Percentiles rank a stretch among this genome's conserved stretches.
phyloP scores from a whole-genome alignment of 2,329 filamentous ascomycete species.

The Thielaviopsis populi region DNA sequence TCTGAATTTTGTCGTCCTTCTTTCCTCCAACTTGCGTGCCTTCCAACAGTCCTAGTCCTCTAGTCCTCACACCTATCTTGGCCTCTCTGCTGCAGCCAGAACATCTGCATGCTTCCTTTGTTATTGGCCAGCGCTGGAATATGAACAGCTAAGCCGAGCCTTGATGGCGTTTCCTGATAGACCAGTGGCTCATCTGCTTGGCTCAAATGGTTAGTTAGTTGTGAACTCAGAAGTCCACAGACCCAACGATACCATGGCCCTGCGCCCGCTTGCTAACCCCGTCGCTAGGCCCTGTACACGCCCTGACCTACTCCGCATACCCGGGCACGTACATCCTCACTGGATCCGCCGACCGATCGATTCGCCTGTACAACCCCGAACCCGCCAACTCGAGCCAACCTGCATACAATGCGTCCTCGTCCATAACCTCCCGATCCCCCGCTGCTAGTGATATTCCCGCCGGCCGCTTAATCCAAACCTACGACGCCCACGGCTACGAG shows the following conservation, averaged over 20 bases:
- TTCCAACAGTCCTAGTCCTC: background rate
- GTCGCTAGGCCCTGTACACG: conserved; percentile 50
- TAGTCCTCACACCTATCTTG: background rate
- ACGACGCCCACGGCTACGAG: conserved; percentile 80
- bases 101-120: background rate
- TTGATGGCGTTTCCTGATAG: conserved; percentile 33
- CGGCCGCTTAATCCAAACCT: conserved; percentile 66
- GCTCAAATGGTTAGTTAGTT: conserved; percentile 42
- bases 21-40: background rate
- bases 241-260: background rate
- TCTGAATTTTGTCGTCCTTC: background rate
- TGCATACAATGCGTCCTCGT: background rate
- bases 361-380: conserved; percentile 73
- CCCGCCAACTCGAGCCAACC: conserved; percentile 29
- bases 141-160: conserved; percentile 1
- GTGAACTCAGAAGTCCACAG: background rate
- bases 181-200: conserved; percentile 40
- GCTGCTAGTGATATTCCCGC: conserved; percentile 25
- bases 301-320: conserved; percentile 55
- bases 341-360: conserved; percentile 67
- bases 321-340: conserved; percentile 69
- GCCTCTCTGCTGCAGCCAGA: background rate
- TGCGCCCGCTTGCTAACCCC: background rate
- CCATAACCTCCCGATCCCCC: background rate
- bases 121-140: background rate